These are phyloP conservation scores for Pelargonium cotyledonis DNA, from an alignment of 441 rosid genomes.

Conservation along the genomic window DNA sequence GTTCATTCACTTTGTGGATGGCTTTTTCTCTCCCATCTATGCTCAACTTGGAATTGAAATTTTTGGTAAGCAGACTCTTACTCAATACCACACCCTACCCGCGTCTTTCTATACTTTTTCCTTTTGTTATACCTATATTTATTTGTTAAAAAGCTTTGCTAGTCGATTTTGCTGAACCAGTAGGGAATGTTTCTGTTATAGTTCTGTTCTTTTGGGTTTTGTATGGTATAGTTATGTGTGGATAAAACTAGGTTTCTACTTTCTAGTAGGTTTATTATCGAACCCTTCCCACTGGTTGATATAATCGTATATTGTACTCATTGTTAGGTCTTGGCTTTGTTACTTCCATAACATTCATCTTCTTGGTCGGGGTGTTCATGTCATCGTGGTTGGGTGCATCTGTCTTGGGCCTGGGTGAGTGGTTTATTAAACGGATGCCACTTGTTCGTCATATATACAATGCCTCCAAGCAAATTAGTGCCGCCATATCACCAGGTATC, in stretches of 20 bases:
- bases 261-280: no score
- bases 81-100: background rate
- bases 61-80: slow-evolving; percentile 43
- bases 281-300: no score
- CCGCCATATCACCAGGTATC: slow-evolving; percentile 60
- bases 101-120: background rate
- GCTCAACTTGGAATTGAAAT: slow-evolving; percentile 53
- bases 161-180: no score
- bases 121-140: background rate
- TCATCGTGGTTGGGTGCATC: slow-evolving; percentile 73
- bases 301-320: background rate
- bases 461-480: slow-evolving; percentile 66
- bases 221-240: background rate
- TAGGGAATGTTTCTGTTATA: background rate
- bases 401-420: slow-evolving; percentile 56
- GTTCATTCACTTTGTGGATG: slow-evolving; percentile 58
- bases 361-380: slow-evolving; percentile 57
- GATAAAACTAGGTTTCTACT: background rate
- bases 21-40: slow-evolving; percentile 66
- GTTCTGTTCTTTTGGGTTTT: background rate
- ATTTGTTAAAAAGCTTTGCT: no score
- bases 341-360: slow-evolving; percentile 60
- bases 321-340: slow-evolving; percentile 53
- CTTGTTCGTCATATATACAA: slow-evolving; percentile 55
- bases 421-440: slow-evolving; percentile 75